A percentile compares a stretch with the other conserved stretches of the same genome.
phyloP scores from a whole-genome alignment of 1,284 basidiomycete species.

The Marasmius sp. region DNA sequence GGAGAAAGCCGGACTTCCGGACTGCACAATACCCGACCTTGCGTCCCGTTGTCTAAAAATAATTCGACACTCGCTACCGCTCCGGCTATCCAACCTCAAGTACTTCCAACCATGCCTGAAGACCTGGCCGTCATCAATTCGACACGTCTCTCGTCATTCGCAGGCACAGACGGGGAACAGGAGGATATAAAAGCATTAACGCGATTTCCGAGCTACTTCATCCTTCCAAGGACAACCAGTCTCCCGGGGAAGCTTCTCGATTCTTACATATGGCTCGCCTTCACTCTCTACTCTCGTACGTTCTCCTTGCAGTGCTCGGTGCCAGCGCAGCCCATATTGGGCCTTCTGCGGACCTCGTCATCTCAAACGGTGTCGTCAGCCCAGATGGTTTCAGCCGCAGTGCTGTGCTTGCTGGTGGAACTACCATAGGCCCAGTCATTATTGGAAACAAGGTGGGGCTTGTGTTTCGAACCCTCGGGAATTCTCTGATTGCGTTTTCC shows the following conservation, averaged over 20 bases:
- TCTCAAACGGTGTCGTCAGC: constrained; percentile 12
- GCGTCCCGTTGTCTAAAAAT: no score
- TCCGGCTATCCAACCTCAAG: no score
- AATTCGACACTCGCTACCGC: no score
- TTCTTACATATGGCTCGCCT: background rate
- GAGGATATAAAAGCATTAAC: background rate
- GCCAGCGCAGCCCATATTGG: constrained; percentile 2
- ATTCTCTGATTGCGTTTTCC: background rate
- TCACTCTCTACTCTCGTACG: background rate
- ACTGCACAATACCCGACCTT: no score
- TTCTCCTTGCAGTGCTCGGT: background rate
- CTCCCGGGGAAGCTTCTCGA: background rate
- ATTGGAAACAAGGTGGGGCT: constrained; percentile 10
- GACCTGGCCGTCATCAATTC: no score
- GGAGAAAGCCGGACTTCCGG: no score
- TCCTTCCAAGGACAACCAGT: background rate
- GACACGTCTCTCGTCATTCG: no score
- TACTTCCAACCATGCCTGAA: no score
- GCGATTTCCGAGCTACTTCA: background rate
- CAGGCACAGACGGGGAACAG: no score
- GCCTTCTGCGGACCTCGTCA: constrained; percentile 10
- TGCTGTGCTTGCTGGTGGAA: constrained; percentile 6
- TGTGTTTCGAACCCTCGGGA: background rate
- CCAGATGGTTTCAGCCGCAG: constrained; percentile 18
- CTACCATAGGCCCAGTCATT: constrained; percentile 10